Evolutionary conservation across 371 early-diverging fungal species (phyloP).

Genomic region (Mortierella sp.): DNA sequence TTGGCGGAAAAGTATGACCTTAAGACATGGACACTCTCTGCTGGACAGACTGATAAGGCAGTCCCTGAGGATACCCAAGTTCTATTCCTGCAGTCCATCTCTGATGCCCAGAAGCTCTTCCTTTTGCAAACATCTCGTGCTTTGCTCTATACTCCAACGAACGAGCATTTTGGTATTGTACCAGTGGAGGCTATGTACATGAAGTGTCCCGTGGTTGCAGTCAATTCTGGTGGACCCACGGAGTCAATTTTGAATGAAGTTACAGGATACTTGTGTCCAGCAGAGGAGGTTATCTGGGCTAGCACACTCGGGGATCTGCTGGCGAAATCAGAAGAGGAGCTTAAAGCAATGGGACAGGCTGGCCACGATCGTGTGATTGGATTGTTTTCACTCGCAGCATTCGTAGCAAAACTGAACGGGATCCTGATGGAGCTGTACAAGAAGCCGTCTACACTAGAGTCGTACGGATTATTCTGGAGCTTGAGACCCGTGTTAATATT

Average conservation of each 20-base stretch:
- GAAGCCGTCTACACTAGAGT: constrained; percentile 10
- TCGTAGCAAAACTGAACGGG: constrained; percentile 76
- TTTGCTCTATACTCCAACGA: constrained; percentile 91
- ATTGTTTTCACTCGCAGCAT: constrained; percentile 76
- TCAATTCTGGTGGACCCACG: constrained; percentile 88
- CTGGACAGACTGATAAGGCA: constrained; percentile 50
- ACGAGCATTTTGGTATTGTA: constrained; percentile 97
- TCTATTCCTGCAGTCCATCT: constrained; percentile 90
- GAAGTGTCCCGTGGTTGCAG: constrained; percentile 88
- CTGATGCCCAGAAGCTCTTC: constrained; percentile 82
- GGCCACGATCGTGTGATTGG: constrained; percentile 75
- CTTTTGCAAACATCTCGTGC: constrained; percentile 75
- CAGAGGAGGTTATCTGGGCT: constrained; percentile 76
- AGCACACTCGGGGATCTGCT: constrained; percentile 67
- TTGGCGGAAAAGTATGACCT: constrained; percentile 66
- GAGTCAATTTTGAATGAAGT: constrained; percentile 80
- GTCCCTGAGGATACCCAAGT: constrained; percentile 71
- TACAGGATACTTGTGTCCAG: constrained; percentile 83
- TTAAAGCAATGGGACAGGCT: constrained; percentile 56
- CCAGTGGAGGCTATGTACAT: constrained; percentile 97
- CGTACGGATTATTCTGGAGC: constrained; percentile 16
- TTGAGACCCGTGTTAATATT: constrained; percentile 13
- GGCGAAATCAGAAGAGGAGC: constrained; percentile 24
- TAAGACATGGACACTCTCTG: constrained; percentile 58
- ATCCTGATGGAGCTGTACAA: constrained; percentile 60